Conservation (phyloP, 2,329 filamentous ascomycete genomes). For the Sclerotinia subarctica region DNA sequence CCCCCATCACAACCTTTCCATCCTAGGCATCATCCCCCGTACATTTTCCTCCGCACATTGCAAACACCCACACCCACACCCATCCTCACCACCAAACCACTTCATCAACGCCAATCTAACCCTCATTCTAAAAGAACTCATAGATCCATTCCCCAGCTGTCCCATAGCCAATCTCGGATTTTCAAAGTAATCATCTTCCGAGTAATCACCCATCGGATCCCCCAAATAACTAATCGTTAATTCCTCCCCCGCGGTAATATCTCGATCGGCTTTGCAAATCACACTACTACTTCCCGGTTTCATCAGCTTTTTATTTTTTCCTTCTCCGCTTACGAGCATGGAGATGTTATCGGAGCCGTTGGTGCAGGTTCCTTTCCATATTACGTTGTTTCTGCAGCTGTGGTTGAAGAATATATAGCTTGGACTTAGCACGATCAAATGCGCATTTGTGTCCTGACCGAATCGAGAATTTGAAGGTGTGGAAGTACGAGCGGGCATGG, state of each 20-base stretch:
- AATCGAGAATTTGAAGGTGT: background rate
- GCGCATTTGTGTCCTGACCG: background rate
- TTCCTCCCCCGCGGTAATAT: slow-evolving; percentile 34
- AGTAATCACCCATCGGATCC: slow-evolving; percentile 23
- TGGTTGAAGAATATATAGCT: slow-evolving; percentile 38
- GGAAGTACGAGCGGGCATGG: background rate
- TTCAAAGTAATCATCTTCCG: background rate
- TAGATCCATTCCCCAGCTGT: background rate
- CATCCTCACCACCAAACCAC: slow-evolving; percentile 31
- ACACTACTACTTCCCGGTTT: slow-evolving; percentile 29
- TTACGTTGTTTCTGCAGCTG: slow-evolving; percentile 31
- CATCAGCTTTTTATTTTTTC: slow-evolving; percentile 17
- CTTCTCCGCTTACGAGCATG: slow-evolving; percentile 18
- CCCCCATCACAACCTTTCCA: background rate
- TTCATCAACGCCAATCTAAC: slow-evolving; percentile 28
- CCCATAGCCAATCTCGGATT: background rate
- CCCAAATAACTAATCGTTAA: slow-evolving; percentile 36
- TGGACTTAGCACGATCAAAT: slow-evolving; percentile 27
- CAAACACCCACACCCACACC: slow-evolving; percentile 30
- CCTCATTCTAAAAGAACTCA: slow-evolving; percentile 15
- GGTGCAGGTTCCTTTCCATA: slow-evolving; percentile 29
- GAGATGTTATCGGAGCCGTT: slow-evolving; percentile 15
- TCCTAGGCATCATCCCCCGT: background rate
- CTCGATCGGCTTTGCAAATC: slow-evolving; percentile 24
- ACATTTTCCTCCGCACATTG: background rate